These are phyloP conservation scores for Aspergillus fischeri DNA, from an alignment of 2,329 filamentous ascomycete genomes.

Conservation along the genomic window DNA sequence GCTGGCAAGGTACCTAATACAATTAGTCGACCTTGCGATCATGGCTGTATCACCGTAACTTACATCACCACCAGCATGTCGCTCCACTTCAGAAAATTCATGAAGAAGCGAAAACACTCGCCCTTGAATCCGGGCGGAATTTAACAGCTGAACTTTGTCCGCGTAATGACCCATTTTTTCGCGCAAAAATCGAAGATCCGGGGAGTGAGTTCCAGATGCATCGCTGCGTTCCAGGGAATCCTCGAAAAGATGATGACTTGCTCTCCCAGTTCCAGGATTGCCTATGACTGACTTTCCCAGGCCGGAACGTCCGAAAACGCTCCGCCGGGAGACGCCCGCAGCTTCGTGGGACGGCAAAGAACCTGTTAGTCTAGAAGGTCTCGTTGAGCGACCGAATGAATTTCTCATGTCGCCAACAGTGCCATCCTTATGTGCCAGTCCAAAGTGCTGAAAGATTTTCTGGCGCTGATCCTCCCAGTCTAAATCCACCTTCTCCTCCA, in stretches of 20 bases:
- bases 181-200: constrained; percentile 70
- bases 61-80: constrained; percentile 62
- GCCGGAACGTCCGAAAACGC: constrained; percentile 64
- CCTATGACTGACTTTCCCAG: constrained; percentile 86
- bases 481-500: constrained; percentile 91
- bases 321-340: constrained; percentile 42
- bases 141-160: constrained; percentile 73
- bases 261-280: constrained; percentile 62
- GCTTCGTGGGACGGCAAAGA: constrained; percentile 41
- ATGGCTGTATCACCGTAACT: constrained; percentile 20
- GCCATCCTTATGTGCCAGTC: constrained; percentile 59
- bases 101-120: constrained; percentile 68
- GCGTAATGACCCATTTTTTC: constrained; percentile 82
- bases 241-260: constrained; percentile 61
- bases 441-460: constrained; percentile 94
- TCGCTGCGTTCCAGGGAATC: constrained; percentile 60
- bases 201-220: constrained; percentile 47
- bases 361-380: constrained; percentile 37
- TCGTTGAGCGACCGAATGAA: constrained; percentile 49
- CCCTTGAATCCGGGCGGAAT: constrained; percentile 64
- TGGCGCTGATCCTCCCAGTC: constrained; percentile 94
- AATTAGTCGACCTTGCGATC: constrained; percentile 13
- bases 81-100: constrained; percentile 71
- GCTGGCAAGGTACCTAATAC: constrained; percentile 62
- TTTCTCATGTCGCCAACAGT: constrained; percentile 37